Percentiles rank a stretch among this genome's conserved stretches.
phyloP scores from a whole-genome alignment of 139 green algal species.

The Coelastrella sp. region DNA sequence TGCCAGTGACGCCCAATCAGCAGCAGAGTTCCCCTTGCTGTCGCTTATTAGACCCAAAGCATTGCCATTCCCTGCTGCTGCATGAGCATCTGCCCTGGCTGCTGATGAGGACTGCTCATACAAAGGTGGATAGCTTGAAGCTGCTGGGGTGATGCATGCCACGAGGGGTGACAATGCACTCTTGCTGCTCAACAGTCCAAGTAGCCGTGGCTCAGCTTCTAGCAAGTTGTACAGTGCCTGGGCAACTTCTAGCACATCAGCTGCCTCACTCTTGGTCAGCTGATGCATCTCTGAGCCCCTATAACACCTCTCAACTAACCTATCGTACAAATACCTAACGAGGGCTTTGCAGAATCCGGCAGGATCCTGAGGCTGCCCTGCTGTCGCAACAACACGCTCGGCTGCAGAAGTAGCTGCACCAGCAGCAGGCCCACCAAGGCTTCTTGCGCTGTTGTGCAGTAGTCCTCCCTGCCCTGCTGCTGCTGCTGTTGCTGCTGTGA shows the following conservation, averaged over 20 bases:
- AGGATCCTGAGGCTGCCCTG: slow-evolving; percentile 61
- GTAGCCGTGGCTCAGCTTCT: slow-evolving; percentile 71
- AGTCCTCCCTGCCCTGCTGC: neutral
- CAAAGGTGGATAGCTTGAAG: slow-evolving; percentile 28
- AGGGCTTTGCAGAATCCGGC: slow-evolving; percentile 79
- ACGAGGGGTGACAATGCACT: slow-evolving; percentile 81
- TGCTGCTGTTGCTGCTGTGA: slow-evolving; percentile 36
- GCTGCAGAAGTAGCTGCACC: neutral
- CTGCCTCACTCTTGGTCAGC: neutral
- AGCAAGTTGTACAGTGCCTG: slow-evolving; percentile 63
- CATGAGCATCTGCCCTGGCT: neutral
- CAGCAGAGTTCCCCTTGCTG: neutral
- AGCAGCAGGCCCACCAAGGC: neutral
- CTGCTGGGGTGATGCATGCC: slow-evolving; percentile 65
- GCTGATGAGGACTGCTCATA: neutral
- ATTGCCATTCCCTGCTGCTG: neutral
- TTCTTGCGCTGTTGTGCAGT: neutral
- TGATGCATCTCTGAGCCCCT: slow-evolving; percentile 15
- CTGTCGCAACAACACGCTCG: no score
- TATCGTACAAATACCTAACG: slow-evolving; percentile 49
- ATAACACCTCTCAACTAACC: slow-evolving; percentile 41
- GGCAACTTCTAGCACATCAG: slow-evolving; percentile 31
- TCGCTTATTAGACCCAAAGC: neutral
- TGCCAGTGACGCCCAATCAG: neutral
- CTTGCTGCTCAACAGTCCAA: slow-evolving; percentile 77